A percentile compares a stretch with the other conserved stretches of the same genome.
Evolutionary conservation across 2,329 filamentous ascomycete species (phyloP).

Genomic region (Ophiocordyceps camponoti-rufipedis): DNA sequence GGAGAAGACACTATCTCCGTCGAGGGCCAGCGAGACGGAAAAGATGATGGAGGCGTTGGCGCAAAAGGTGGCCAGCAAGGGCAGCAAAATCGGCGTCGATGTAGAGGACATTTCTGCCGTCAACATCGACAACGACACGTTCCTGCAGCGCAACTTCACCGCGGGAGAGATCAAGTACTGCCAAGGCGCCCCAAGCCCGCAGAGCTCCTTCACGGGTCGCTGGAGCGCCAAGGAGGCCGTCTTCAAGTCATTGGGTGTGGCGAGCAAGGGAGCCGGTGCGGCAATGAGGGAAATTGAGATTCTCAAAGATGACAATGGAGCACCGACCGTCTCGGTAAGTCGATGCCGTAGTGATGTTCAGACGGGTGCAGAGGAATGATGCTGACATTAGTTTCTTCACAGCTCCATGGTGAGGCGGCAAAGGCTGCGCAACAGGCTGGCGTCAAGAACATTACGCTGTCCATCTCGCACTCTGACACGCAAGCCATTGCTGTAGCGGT

Average conservation of each 20-base stretch:
- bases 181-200: conserved; percentile 56
- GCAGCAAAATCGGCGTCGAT: conserved; percentile 81
- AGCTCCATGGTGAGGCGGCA: conserved; percentile 79
- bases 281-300: conserved; percentile 93
- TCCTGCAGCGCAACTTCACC: conserved; percentile 91
- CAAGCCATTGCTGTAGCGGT: conserved; percentile 93
- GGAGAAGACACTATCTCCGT: conserved; percentile 30
- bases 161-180: conserved; percentile 72
- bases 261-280: conserved; percentile 74
- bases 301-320: conserved; percentile 59
- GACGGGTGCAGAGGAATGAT: background rate
- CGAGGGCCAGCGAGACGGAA: conserved; percentile 43
- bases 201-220: conserved; percentile 81
- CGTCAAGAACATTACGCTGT: conserved; percentile 76
- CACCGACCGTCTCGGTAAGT: conserved; percentile 69
- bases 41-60: conserved; percentile 65
- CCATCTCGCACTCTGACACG: conserved; percentile 86
- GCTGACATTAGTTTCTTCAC: conserved; percentile 18
- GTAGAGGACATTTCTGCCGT: conserved; percentile 77
- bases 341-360: background rate
- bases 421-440: conserved; percentile 70
- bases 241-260: conserved; percentile 88
- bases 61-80: conserved; percentile 30
- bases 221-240: conserved; percentile 98
- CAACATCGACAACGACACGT: conserved; percentile 87